Base-by-base conservation (phyloP, 2,329 filamentous ascomycete species). In the Fusarium cyanostomum region DNA sequence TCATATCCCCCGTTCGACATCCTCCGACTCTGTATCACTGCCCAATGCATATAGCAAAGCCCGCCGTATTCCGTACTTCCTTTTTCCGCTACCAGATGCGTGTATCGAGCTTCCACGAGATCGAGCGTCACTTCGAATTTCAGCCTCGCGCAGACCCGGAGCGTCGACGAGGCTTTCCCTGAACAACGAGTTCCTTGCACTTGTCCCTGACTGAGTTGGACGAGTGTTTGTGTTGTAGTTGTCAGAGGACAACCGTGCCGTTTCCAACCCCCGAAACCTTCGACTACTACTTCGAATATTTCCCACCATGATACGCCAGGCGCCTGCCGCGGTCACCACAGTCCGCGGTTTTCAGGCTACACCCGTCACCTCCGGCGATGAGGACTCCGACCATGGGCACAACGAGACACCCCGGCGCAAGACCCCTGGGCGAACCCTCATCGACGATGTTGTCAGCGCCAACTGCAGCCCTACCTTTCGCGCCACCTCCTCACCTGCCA, bases 391-490 rank as follows among this genome's bases (percentile, higher is more conserved):
- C 70, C 75, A 77, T 64, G 79, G 77, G 13, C 56, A 67, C 63
- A 75, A 72, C 69, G 74, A 76, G 49, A 79, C 77, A 4, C 77
- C 78, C 39, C 73, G 73, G 63, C 75, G 68, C 50, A 75, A 71
- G 63, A 56, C 56, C 11, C 78, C 73, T 64, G 77, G 77, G 49
- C 80, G 77, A 34, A 67, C 74, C 51, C 77, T 78, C 38, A 74
- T 87, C 48, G 77, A 85, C 71, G 84, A 87, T 73, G 81, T 87
- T 13, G 82, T 87, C 66, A 87, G 85, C 73, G 83, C 83, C 53
- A 81, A 91, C 75, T 88, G 86, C 76, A 89, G 86, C 74, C 87
- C 87, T 8, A 73, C 81, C 49, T 74, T 89, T 61, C 83, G 85
- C 43, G 78, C 76, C n/a, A 71, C 76, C 24, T 75, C 80, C 13